phyloP scores from a whole-genome alignment of 768 basidiomycete species.

The Auricularia heimuer region DNA sequence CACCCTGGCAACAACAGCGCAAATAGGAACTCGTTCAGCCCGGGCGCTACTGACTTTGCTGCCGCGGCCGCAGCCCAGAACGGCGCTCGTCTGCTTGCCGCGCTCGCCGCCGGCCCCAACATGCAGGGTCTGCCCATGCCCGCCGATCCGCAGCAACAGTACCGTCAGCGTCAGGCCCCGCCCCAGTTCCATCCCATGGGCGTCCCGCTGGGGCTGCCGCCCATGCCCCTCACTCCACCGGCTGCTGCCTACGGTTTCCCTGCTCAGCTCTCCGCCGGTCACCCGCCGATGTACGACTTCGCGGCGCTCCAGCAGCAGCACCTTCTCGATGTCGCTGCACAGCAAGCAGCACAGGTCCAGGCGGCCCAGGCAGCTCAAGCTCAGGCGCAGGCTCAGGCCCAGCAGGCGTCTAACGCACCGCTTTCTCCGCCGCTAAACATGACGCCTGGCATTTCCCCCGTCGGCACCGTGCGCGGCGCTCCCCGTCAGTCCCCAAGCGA shows the following conservation, averaged over 20 bases:
- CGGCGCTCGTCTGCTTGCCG: background rate
- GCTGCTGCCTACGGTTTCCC: conserved; percentile 1
- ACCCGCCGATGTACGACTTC: background rate
- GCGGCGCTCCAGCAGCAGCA: background rate
- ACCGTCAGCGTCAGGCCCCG: background rate
- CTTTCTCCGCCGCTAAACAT: background rate
- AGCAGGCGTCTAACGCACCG: conserved; percentile 1
- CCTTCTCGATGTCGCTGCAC: conserved; percentile 1
- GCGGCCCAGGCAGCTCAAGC: background rate
- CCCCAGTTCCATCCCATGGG: background rate
- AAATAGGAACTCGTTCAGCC: background rate
- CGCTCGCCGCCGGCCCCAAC: background rate
- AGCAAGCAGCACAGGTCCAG: background rate
- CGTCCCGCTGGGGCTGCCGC: background rate
- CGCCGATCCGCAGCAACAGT: background rate
- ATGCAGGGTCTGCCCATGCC: background rate
- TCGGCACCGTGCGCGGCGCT: background rate
- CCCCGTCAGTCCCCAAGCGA: background rate
- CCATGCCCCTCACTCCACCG: background rate
- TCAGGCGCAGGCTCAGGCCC: background rate
- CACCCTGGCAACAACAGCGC: background rate
- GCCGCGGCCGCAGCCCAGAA: background rate
- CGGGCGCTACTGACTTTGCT: background rate
- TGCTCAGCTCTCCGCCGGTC: background rate
- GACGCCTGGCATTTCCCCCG: conserved; percentile 1